These are phyloP conservation scores for Annulohypoxylon stygium DNA, from an alignment of 495 filamentous ascomycete genomes.

Conservation along the genomic window DNA sequence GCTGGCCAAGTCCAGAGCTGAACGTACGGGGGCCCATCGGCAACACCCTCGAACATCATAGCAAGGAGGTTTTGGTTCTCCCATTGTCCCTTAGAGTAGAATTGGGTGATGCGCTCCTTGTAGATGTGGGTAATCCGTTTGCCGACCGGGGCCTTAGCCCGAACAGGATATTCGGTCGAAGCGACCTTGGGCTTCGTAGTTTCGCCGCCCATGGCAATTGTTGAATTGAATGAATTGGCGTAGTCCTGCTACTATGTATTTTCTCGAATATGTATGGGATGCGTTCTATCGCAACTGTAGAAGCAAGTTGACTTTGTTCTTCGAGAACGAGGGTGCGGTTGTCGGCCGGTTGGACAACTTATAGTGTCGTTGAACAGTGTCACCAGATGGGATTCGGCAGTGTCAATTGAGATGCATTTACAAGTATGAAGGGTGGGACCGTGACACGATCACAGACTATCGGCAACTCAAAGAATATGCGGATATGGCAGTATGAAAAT, in stretches of 20 bases:
- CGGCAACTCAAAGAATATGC: slow-evolving; percentile 18
- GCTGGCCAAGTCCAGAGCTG: slow-evolving; percentile 90
- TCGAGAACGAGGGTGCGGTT: slow-evolving; percentile 10
- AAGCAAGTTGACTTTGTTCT: slow-evolving; percentile 1
- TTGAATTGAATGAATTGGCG: slow-evolving; percentile 4
- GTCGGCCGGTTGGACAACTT: not conserved
- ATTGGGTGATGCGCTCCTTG: slow-evolving; percentile 83
- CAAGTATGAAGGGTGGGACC: slow-evolving; percentile 24
- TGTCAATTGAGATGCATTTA: slow-evolving; percentile 6
- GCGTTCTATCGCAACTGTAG: slow-evolving; percentile 24
- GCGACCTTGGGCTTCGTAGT: slow-evolving; percentile 50
- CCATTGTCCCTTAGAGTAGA: slow-evolving; percentile 86
- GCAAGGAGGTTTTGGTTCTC: slow-evolving; percentile 78
- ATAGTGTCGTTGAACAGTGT: not conserved
- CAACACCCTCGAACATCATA: slow-evolving; percentile 81
- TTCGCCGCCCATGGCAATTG: slow-evolving; percentile 57
- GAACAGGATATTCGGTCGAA: slow-evolving; percentile 60
- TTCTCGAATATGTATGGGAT: slow-evolving; percentile 13
- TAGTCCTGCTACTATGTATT: not conserved
- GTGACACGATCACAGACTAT: slow-evolving; percentile 17
- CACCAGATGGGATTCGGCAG: slow-evolving; percentile 15
- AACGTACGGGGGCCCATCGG: slow-evolving; percentile 78
- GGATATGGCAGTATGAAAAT: slow-evolving; percentile 7
- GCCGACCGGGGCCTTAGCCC: slow-evolving; percentile 68
- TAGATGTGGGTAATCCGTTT: slow-evolving; percentile 91